These are phyloP conservation scores for Hanseniaspora gamundiae DNA, from an alignment of 1,139 yeast species.

Conservation along the genomic window DNA sequence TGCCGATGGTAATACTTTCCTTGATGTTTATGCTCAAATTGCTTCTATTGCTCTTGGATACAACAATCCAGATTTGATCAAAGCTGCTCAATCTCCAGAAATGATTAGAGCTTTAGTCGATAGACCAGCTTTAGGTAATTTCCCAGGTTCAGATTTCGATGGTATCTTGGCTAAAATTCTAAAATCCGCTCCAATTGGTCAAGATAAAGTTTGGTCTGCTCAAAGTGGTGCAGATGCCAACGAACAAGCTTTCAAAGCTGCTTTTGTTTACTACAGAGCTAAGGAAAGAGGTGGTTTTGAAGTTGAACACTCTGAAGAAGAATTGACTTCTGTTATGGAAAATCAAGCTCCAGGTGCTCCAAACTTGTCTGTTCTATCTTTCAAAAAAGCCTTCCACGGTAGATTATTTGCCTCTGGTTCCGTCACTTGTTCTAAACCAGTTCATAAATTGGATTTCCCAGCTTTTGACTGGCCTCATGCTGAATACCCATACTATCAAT, in stretches of 20 bases:
- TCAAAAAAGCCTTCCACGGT: slow-evolving; percentile 66
- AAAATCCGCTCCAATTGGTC: slow-evolving; percentile 61
- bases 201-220: slow-evolving; percentile 55
- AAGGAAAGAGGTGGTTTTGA: slow-evolving; percentile 38
- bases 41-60: slow-evolving; percentile 67
- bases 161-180: slow-evolving; percentile 43
- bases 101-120: slow-evolving; percentile 58
- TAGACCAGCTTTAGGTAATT: slow-evolving; percentile 67
- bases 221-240: slow-evolving; percentile 67
- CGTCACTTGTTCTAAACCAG: slow-evolving; percentile 61
- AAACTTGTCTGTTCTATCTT: slow-evolving; percentile 53
- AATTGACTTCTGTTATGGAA: slow-evolving; percentile 49
- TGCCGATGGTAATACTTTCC: slow-evolving; percentile 52
- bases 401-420: slow-evolving; percentile 64
- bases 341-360: slow-evolving; percentile 60
- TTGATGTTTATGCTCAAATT: slow-evolving; percentile 63
- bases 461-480: slow-evolving; percentile 72
- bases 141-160: slow-evolving; percentile 47
- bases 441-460: slow-evolving; percentile 65
- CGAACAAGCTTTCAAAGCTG: slow-evolving; percentile 68
- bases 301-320: slow-evolving; percentile 42
- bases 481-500: slow-evolving; percentile 53
- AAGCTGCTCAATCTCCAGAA: slow-evolving; percentile 50
- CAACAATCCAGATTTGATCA: slow-evolving; percentile 56
- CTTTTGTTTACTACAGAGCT: slow-evolving; percentile 59